phyloP scores from a whole-genome alignment of 495 filamentous ascomycete species.

The Recurvomyces mirabilis region DNA sequence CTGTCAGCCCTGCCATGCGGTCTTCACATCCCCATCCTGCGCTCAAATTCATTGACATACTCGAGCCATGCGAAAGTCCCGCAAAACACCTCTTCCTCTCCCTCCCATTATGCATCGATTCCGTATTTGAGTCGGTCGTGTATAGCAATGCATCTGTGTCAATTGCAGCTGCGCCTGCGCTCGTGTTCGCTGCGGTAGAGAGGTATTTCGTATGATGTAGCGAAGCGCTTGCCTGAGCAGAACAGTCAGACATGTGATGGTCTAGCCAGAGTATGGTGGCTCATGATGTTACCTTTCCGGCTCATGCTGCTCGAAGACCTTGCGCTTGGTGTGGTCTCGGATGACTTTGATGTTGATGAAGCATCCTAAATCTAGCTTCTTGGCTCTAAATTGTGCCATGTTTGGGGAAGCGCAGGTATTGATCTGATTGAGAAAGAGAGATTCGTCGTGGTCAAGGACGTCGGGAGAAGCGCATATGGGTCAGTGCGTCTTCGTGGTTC shows the following conservation, averaged over 20 bases:
- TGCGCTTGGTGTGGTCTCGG: slow-evolving; percentile 90
- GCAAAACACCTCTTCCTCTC: slow-evolving; percentile 70
- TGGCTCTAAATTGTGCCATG: slow-evolving; percentile 76
- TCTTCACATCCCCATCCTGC: too few relatives aligned
- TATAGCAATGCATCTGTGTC: slow-evolving; percentile 89
- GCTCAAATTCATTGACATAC: slow-evolving; percentile 44
- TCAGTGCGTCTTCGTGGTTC: too few relatives aligned
- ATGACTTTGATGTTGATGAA: slow-evolving; percentile 75
- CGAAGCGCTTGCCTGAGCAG: slow-evolving; percentile 76
- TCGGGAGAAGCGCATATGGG: background rate
- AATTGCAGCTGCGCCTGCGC: slow-evolving; percentile 87
- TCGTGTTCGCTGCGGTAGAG: slow-evolving; percentile 64
- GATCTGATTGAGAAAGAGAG: background rate
- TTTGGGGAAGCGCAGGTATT: background rate
- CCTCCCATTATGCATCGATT: slow-evolving; percentile 87
- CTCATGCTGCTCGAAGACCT: slow-evolving; percentile 76
- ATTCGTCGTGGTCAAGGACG: background rate
- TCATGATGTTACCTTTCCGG: slow-evolving; percentile 79
- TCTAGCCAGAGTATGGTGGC: too few relatives aligned
- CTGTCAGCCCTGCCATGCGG: too few relatives aligned
- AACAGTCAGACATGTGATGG: background rate
- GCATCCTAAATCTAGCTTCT: slow-evolving; percentile 75
- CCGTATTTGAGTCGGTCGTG: slow-evolving; percentile 80
- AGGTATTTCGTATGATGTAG: slow-evolving; percentile 87
- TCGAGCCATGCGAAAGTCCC: slow-evolving; percentile 80